phyloP scores from a whole-genome alignment of 106 monocot genomes.

The Narthecium ossifragum region DNA sequence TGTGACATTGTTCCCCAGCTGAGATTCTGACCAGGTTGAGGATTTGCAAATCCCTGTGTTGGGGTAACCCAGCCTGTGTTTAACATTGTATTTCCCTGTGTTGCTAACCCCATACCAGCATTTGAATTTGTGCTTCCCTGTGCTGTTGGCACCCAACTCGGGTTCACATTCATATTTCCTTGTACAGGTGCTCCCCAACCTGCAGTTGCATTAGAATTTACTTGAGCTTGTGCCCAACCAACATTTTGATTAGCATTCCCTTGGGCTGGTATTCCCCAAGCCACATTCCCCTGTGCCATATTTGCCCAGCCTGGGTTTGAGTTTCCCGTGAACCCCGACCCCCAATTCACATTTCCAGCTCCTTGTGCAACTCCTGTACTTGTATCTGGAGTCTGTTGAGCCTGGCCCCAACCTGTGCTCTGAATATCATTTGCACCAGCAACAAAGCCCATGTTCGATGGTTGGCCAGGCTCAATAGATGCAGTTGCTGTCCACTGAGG shows the following conservation, averaged over 20 bases:
- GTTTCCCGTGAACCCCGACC: slow-evolving; percentile 8
- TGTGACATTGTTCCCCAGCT: slow-evolving; percentile 12
- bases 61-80: slow-evolving; percentile 12
- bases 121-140: slow-evolving; percentile 17
- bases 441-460: slow-evolving; percentile 1
- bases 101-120: slow-evolving; percentile 1
- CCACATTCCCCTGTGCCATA: slow-evolving; percentile 23
- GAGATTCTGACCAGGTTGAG: slow-evolving; percentile 15
- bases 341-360: slow-evolving; percentile 13
- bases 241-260: slow-evolving; percentile 19
- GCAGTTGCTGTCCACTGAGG: slow-evolving; percentile 9
- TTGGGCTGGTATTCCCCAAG: slow-evolving; percentile 18
- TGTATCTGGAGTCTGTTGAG: slow-evolving; percentile 12
- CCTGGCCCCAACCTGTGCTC: slow-evolving; percentile 14
- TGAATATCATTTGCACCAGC: slow-evolving; percentile 1
- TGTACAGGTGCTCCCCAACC: slow-evolving; percentile 33
- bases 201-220: slow-evolving; percentile 11
- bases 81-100: slow-evolving; percentile 9
- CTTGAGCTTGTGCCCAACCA: slow-evolving; percentile 19
- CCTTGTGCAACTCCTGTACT: slow-evolving; percentile 2
- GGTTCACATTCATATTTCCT: slow-evolving; percentile 20
- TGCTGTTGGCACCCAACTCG: slow-evolving; percentile 18
- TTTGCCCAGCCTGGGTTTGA: slow-evolving; percentile 33
- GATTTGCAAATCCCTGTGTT: slow-evolving; percentile 7
- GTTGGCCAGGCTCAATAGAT: slow-evolving; percentile 4